phyloP scores from a whole-genome alignment of 2,329 filamentous ascomycete genomes.

The Verruconis gallopava region DNA sequence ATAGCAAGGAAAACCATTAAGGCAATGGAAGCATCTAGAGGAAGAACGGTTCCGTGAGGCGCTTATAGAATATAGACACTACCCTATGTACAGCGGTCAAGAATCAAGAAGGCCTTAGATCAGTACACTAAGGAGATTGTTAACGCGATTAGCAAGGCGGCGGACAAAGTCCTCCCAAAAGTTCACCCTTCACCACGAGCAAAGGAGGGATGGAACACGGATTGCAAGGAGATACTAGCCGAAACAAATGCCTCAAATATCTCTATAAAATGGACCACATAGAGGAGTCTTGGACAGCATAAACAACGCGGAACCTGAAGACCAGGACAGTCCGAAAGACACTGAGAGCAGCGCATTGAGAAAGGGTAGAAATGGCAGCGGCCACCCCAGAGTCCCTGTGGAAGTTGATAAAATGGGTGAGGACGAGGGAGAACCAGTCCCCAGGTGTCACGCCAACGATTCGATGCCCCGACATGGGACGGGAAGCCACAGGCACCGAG shows the following conservation, averaged over 20 bases:
- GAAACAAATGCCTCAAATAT: conserved; percentile 13
- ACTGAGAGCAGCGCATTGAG: conserved; percentile 5
- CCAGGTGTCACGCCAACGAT: background rate
- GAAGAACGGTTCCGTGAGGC: conserved; percentile 3
- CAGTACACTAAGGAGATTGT: conserved; percentile 11
- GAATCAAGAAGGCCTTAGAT: conserved; percentile 12
- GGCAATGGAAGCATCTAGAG: conserved; percentile 10
- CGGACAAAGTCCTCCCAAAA: too few relatives aligned
- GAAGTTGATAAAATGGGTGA: conserved; percentile 11
- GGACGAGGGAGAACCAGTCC: too few relatives aligned
- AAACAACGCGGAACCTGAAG: conserved; percentile 3
- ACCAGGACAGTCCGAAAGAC: conserved; percentile 7
- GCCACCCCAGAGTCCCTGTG: conserved; percentile 2
- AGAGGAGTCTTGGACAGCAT: background rate
- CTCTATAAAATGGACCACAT: background rate
- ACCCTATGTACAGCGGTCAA: conserved; percentile 11
- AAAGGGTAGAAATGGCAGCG: conserved; percentile 12
- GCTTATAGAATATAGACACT: conserved; percentile 11
- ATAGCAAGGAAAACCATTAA: conserved; percentile 4
- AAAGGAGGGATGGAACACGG: too few relatives aligned
- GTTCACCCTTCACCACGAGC: too few relatives aligned
- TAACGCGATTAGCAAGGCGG: conserved; percentile 10
- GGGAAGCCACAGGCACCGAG: too few relatives aligned
- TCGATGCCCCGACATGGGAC: too few relatives aligned
- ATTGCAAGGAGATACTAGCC: conserved; percentile 10